Conservation (phyloP, 2,329 filamentous ascomycete species). For the Teratosphaeria destructans region DNA sequence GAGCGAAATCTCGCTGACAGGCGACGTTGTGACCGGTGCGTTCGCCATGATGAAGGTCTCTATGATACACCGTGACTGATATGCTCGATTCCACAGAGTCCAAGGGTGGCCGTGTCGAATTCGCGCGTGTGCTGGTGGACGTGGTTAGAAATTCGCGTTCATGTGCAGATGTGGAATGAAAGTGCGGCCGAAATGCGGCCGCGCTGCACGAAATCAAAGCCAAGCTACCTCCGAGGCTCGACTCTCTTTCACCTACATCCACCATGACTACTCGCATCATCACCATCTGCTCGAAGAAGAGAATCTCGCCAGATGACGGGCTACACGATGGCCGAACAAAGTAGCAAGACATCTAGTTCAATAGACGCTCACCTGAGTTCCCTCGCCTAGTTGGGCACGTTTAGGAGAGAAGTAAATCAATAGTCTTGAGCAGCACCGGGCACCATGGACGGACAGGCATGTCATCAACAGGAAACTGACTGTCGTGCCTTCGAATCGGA, state of each 20-base stretch:
- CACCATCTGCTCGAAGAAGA: background rate
- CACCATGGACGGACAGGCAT: background rate
- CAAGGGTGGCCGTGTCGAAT: background rate
- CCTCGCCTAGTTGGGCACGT: too few species aligned
- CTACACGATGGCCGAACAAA: too few species aligned
- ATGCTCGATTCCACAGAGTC: background rate
- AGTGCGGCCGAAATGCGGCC: background rate
- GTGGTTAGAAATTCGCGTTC: background rate
- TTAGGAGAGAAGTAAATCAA: too few species aligned
- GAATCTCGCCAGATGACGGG: too few species aligned
- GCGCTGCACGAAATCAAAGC: background rate
- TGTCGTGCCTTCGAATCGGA: too few species aligned
- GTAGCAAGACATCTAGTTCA: background rate
- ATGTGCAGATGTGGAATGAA: background rate
- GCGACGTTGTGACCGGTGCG: slow-evolving; percentile 36
- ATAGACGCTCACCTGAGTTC: background rate
- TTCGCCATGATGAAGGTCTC: background rate
- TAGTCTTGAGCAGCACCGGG: background rate
- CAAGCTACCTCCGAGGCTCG: background rate
- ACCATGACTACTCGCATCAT: background rate
- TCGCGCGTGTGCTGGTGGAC: background rate
- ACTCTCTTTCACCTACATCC: background rate
- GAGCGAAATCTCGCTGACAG: slow-evolving; percentile 63
- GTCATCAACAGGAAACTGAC: too few species aligned
- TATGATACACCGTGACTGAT: slow-evolving; percentile 6